A percentile compares a stretch with the other conserved stretches of the same genome.
Evolutionary conservation across 2,329 filamentous ascomycete genomes (phyloP).

Genomic region (Aspergillus pseudoglaucus): DNA sequence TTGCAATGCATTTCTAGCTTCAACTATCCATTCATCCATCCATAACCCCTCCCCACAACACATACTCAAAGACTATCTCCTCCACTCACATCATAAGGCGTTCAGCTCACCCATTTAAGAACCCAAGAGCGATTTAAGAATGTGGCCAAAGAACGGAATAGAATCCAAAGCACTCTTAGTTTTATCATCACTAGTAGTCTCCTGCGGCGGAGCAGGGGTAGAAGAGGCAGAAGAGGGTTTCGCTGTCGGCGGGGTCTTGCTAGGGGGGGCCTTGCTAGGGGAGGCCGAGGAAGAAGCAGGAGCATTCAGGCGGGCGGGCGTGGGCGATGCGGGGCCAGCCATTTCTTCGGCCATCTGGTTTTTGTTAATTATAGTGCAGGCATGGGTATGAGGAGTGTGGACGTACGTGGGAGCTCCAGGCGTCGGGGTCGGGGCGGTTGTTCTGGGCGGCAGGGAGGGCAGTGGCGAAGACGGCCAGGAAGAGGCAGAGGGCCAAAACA

Average conservation of each 20-base stretch:
- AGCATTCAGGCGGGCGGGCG: background rate
- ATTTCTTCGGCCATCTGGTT: slow-evolving; percentile 7
- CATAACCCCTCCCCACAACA: too few species aligned
- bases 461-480: slow-evolving; percentile 23
- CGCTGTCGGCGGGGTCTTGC: too few species aligned
- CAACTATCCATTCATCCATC: too few species aligned
- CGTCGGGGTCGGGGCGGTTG: background rate
- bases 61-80: too few species aligned
- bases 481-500: slow-evolving; percentile 22
- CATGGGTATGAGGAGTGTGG: background rate
- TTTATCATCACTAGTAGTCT: background rate
- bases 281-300: background rate
- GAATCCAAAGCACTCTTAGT: slow-evolving; percentile 11
- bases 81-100: too few species aligned
- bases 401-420: slow-evolving; percentile 1
- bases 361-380: background rate
- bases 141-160: slow-evolving; percentile 18
- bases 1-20: too few species aligned
- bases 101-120: too few species aligned
- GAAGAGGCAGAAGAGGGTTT: too few species aligned
- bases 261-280: background rate
- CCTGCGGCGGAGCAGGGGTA: background rate
- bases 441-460: slow-evolving; percentile 18
- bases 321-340: slow-evolving; percentile 1
- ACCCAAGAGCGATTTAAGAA: slow-evolving; percentile 1